A percentile compares a stretch with the other conserved stretches of the same genome.
Conservation (phyloP, 352 stramenopile genomes). For the Phytophthora boehmeriae region DNA sequence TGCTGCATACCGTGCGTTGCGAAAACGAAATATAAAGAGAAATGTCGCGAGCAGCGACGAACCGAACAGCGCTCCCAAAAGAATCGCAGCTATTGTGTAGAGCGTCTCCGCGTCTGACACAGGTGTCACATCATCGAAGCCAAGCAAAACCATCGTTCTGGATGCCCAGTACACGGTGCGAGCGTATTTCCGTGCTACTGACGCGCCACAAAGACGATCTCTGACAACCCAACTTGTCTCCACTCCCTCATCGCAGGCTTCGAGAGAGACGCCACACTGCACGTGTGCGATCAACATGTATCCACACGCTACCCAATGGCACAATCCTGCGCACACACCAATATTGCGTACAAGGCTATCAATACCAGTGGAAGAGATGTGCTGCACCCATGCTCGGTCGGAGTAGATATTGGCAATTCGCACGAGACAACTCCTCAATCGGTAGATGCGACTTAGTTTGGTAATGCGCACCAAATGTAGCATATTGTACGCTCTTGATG, state of each 20-base stretch:
- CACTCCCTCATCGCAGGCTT: slow-evolving; percentile 48
- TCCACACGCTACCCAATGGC: slow-evolving; percentile 66
- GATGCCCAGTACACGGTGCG: slow-evolving; percentile 68
- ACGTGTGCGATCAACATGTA: slow-evolving; percentile 77
- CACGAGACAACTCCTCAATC: slow-evolving; percentile 43
- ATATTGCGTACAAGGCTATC: slow-evolving; percentile 57
- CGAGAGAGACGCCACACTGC: slow-evolving; percentile 58
- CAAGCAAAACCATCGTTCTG: slow-evolving; percentile 63
- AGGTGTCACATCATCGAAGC: slow-evolving; percentile 74
- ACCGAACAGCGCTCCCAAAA: slow-evolving; percentile 59
- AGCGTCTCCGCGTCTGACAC: slow-evolving; percentile 63
- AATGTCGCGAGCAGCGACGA: slow-evolving; percentile 70
- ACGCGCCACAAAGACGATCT: slow-evolving; percentile 54
- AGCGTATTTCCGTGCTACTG: slow-evolving; percentile 57
- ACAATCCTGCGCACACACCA: slow-evolving; percentile 33
- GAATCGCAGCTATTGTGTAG: slow-evolving; percentile 51
- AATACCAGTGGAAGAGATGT: slow-evolving; percentile 68
- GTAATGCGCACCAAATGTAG: slow-evolving; percentile 61
- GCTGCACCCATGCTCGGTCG: slow-evolving; percentile 46
- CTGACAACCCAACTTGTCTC: slow-evolving; percentile 68
- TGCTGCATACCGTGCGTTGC: slow-evolving; percentile 54
- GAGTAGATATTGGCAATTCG: slow-evolving; percentile 68
- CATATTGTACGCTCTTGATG: slow-evolving; percentile 48
- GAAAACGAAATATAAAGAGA: slow-evolving; percentile 78
- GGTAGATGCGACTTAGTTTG: slow-evolving; percentile 65